A percentile compares a stretch with the other conserved stretches of the same genome.
Evolutionary conservation across 352 stramenopile species (phyloP).

Genomic region (Phytopythium vexans): DNA sequence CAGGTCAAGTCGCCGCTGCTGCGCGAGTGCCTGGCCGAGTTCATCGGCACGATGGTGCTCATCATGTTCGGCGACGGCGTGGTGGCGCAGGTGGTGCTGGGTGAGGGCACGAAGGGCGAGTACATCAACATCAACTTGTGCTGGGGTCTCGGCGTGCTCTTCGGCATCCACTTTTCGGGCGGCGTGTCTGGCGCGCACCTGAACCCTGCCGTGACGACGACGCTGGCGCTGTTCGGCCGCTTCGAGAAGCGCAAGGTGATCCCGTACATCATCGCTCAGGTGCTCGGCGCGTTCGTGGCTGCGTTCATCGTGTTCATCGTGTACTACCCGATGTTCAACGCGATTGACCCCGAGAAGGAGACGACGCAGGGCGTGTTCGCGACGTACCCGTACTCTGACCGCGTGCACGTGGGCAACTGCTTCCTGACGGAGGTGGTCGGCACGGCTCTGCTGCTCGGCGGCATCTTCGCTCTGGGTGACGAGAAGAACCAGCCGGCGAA

Average conservation of each 20-base stretch:
- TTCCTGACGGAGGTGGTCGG: conserved; percentile 67
- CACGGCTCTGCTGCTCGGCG: conserved; percentile 51
- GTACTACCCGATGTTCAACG: conserved; percentile 51
- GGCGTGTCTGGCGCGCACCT: conserved; percentile 60
- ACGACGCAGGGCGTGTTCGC: conserved; percentile 41
- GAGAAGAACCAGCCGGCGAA: conserved; percentile 47
- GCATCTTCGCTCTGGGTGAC: conserved; percentile 58
- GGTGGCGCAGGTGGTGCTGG: conserved; percentile 57
- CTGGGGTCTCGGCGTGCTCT: conserved; percentile 73
- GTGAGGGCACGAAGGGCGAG: conserved; percentile 47
- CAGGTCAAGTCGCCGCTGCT: conserved; percentile 37
- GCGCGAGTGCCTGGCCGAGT: conserved; percentile 58
- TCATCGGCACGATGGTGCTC: conserved; percentile 59
- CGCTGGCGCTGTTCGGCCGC: conserved; percentile 40
- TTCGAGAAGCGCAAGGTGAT: conserved; percentile 57
- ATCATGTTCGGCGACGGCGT: conserved; percentile 68
- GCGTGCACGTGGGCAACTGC: conserved; percentile 29
- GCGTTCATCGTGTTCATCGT: conserved; percentile 46
- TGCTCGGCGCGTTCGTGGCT: conserved; percentile 45
- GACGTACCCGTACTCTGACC: conserved; percentile 43
- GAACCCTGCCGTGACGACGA: conserved; percentile 62
- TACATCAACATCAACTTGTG: conserved; percentile 70
- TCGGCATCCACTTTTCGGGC: conserved; percentile 57
- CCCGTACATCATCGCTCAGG: conserved; percentile 50
- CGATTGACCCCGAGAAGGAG: conserved; percentile 37